Evolutionary conservation across 768 basidiomycete species (phyloP).

Genomic region (Galerina marginata): DNA sequence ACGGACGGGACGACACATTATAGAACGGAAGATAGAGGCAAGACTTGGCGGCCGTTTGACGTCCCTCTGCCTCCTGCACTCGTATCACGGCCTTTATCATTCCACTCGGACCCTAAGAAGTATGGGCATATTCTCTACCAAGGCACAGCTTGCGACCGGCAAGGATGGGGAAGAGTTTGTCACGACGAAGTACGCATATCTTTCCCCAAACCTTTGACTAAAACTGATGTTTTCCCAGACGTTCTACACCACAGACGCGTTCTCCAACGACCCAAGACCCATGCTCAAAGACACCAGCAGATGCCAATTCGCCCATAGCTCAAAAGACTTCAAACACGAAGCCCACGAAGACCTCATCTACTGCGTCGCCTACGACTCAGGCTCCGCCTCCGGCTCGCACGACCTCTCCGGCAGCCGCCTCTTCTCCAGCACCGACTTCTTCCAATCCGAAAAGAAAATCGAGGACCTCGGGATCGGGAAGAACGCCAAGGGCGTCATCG

Average conservation of each 20-base stretch:
- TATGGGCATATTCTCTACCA: slow-evolving; percentile 82
- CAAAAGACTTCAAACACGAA: slow-evolving; percentile 79
- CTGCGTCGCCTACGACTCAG: slow-evolving; percentile 86
- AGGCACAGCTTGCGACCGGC: slow-evolving; percentile 64
- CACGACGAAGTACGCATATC: slow-evolving; percentile 67
- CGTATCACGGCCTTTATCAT: slow-evolving; percentile 73
- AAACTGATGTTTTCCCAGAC: slow-evolving; percentile 55
- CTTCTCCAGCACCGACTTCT: slow-evolving; percentile 88
- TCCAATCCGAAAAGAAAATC: slow-evolving; percentile 61
- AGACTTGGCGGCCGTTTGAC: slow-evolving; percentile 84
- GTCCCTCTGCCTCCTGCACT: slow-evolving; percentile 65
- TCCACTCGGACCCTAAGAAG: slow-evolving; percentile 80
- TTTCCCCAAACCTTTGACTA: slow-evolving; percentile 5
- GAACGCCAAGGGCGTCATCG: slow-evolving; percentile 87
- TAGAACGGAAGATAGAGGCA: slow-evolving; percentile 86
- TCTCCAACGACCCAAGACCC: slow-evolving; percentile 59
- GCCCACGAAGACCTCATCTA: slow-evolving; percentile 80
- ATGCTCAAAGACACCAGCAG: slow-evolving; percentile 75
- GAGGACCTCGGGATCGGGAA: slow-evolving; percentile 89
- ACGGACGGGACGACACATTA: slow-evolving; percentile 81
- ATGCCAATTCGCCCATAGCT: slow-evolving; percentile 92
- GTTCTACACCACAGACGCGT: slow-evolving; percentile 87
- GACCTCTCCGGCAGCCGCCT: slow-evolving; percentile 70
- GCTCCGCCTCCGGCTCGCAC: slow-evolving; percentile 51
- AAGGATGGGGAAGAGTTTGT: slow-evolving; percentile 63